Evolutionary conservation across 768 basidiomycete genomes (phyloP).

Genomic region (Calocybe cyanea): DNA sequence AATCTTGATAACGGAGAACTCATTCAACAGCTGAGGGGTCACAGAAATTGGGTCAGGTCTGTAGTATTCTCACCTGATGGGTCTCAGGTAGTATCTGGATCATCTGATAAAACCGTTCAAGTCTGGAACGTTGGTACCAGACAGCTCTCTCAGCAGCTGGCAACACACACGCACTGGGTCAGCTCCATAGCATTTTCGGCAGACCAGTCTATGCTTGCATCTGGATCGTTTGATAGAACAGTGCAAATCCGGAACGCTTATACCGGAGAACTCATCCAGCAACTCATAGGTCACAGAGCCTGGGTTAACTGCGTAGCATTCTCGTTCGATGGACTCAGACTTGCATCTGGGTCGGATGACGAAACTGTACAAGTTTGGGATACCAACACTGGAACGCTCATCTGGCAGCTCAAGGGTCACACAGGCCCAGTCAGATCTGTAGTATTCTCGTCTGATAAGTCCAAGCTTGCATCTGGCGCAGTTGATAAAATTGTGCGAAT

Average conservation of each 20-base stretch:
- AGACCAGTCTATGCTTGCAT: not conserved
- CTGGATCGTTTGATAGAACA: not conserved
- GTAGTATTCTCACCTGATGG: too few species aligned
- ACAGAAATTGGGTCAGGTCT: too few species aligned
- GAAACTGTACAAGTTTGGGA: not conserved
- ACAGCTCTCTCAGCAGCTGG: too few species aligned
- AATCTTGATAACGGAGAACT: too few species aligned
- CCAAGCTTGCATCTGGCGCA: conserved; percentile 1
- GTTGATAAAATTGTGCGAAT: not conserved
- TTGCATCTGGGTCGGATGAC: not conserved
- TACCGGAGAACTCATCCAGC: too few species aligned
- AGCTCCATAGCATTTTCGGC: not conserved
- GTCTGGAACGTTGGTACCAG: too few species aligned
- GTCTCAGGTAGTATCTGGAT: too few species aligned
- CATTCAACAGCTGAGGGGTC: too few species aligned
- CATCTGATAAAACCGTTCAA: too few species aligned
- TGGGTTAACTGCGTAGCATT: not conserved
- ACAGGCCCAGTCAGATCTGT: not conserved
- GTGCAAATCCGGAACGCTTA: not conserved
- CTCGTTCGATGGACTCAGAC: not conserved
- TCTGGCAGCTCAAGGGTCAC: not conserved
- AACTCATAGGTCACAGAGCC: too few species aligned
- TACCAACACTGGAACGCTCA: not conserved
- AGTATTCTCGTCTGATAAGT: not conserved
- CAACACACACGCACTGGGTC: too few species aligned